A percentile compares a stretch with the other conserved stretches of the same genome.
Evolutionary conservation across 352 stramenopile genomes (phyloP).

Genomic region (Pythium aquatile): DNA sequence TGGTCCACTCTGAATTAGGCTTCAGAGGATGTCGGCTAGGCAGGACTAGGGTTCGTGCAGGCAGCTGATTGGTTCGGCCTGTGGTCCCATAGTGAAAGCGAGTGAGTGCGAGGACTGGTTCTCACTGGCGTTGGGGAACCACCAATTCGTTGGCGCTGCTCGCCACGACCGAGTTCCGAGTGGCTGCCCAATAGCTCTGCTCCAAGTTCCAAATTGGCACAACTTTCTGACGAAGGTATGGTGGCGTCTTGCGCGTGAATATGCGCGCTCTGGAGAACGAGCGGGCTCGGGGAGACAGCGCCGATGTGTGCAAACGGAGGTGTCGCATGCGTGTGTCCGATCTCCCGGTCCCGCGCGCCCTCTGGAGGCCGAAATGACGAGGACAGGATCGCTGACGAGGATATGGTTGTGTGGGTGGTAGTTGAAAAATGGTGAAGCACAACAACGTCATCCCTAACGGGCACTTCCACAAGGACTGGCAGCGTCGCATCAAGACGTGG

Average conservation of each 20-base stretch:
- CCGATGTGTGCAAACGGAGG: neutral
- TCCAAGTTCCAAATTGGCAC: constrained; percentile 90
- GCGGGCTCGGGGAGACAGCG: constrained; percentile 1
- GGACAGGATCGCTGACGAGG: constrained; percentile 16
- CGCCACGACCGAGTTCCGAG: constrained; percentile 22
- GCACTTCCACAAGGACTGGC: constrained; percentile 99
- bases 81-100: constrained; percentile 45
- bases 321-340: neutral
- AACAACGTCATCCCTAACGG: constrained; percentile 99
- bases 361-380: neutral
- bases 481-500: constrained; percentile 96
- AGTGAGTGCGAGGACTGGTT: constrained; percentile 70
- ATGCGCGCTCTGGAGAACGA: constrained; percentile 6
- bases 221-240: constrained; percentile 87
- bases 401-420: constrained; percentile 16
- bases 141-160: constrained; percentile 60
- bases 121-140: constrained; percentile 74
- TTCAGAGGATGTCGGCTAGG: neutral
- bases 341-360: neutral
- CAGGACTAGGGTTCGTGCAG: constrained; percentile 18
- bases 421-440: constrained; percentile 97
- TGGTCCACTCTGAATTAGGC: constrained; percentile 22
- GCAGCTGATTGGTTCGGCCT: constrained; percentile 44
- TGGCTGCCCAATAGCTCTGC: constrained; percentile 35
- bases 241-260: constrained; percentile 17